Conservation (phyloP, 1,284 basidiomycete species). For the Porogramme epimiltina region DNA sequence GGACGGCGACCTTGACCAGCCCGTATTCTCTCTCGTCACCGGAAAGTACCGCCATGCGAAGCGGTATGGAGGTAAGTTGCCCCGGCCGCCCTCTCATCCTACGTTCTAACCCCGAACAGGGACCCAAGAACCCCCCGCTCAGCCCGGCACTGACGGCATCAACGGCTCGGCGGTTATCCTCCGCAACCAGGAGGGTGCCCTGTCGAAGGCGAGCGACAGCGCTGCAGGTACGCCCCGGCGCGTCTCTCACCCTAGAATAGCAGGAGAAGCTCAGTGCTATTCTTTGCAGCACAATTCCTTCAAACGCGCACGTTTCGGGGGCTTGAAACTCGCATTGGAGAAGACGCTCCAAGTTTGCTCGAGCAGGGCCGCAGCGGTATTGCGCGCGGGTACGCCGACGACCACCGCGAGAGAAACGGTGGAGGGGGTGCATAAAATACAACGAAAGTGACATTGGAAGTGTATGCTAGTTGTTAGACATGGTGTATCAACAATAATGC, state of each 20-base stretch:
- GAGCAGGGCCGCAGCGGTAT: slow-evolving; percentile 92
- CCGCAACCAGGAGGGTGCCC: slow-evolving; percentile 62
- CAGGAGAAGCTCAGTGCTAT: not conserved
- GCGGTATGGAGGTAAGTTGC: slow-evolving; percentile 53
- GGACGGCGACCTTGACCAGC: slow-evolving; percentile 61
- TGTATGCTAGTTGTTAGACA: not conserved
- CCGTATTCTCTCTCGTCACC: slow-evolving; percentile 85
- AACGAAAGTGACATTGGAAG: no score
- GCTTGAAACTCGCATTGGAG: slow-evolving; percentile 78
- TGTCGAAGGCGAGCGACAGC: slow-evolving; percentile 62
- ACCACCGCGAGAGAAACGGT: slow-evolving; percentile 9
- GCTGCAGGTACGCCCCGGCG: slow-evolving; percentile 62
- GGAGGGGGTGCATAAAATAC: not conserved
- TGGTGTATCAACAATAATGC: not conserved
- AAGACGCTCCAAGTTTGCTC: slow-evolving; percentile 80
- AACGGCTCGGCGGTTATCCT: slow-evolving; percentile 48
- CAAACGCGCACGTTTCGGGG: slow-evolving; percentile 79
- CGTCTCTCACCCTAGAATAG: not conserved
- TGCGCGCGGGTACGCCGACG: slow-evolving; percentile 80
- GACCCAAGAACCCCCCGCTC: not conserved
- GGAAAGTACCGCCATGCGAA: slow-evolving; percentile 84
- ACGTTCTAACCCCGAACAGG: not conserved
- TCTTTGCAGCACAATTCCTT: slow-evolving; percentile 62
- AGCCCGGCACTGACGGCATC: not conserved
- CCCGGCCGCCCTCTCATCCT: not conserved